Evolutionary conservation across 192 early-diverging fungal genomes (phyloP), one percentile per base, ranked within the genome.

Genomic region (Podila epicladia): DNA sequence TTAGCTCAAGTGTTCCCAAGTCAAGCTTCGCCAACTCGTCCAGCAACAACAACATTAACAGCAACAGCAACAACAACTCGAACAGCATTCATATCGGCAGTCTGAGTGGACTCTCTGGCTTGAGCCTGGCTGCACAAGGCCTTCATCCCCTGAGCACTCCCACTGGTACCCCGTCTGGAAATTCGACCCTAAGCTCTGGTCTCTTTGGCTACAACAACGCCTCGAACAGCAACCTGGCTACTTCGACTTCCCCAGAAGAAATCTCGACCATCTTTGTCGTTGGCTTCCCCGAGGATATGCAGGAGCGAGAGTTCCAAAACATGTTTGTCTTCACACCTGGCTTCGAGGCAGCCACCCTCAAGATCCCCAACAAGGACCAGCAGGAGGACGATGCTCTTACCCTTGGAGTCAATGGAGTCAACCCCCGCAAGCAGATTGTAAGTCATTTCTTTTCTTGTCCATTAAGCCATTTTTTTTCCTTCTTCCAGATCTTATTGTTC

Each of bases 241-340:
- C 29, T 61, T 17, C 59, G 11, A 7, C 28, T 0, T 22, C 59
- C 17, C 20, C 65, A 58, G 95, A 99, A 71, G 98, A 99, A 64
- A 97, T 99, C 72, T 96, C 97, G 28, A 99, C 98, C 74, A 98
- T 99, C 72, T 99, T 99, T 89, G 97, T 98, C 17, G 97, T 98
- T 53, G 98, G 98, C 6, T 98, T 99, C 73, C 98, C 98, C 24
- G 97, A 98, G 26, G 98, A 99, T 84, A 97, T 98, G 95, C 92
- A 91, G 79, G 98, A 99, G 84, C 88, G 98, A 53, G 98, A 99
- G 85, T 99, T 99, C 75, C 97, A 97, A 76, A 98, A 97, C 86
- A 98, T 98, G 97, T 99, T 99, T 87, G 96, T 94, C 32, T 99
- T 99, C 70, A 95, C 94, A 26, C 89, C 94, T 48, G 98, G 97